These are phyloP conservation scores for Cymbidium sinense DNA, from an alignment of 106 monocot species.

Conservation along the genomic window DNA sequence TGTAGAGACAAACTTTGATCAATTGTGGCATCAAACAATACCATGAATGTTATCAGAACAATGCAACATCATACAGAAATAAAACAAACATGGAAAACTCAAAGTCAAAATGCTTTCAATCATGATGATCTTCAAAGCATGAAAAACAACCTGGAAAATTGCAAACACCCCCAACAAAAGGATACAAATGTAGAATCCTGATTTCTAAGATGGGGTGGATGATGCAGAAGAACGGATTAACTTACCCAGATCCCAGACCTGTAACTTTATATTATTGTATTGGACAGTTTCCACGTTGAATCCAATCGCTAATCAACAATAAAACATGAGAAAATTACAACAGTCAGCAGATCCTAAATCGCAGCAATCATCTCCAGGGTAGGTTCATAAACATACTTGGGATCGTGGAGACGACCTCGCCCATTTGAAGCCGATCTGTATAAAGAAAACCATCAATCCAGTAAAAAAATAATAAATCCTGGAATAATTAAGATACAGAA, in stretches of 20 bases:
- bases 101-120: no score
- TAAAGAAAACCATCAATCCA: conserved; percentile 9
- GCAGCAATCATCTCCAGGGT: background rate
- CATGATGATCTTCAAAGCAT: background rate
- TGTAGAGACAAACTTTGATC: background rate
- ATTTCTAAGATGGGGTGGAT: background rate
- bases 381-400: conserved; percentile 53
- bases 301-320: conserved; percentile 67
- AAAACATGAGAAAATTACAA: conserved; percentile 1
- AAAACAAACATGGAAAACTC: no score
- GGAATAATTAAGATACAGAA: background rate
- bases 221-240: background rate
- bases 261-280: conserved; percentile 95
- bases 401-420: conserved; percentile 95
- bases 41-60: no score
- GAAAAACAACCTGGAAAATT: background rate
- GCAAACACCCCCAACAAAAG: background rate
- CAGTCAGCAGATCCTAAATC: background rate
- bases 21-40: background rate
- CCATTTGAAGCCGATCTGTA: conserved; percentile 96
- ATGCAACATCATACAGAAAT: no score
- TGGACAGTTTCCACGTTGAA: conserved; percentile 99
- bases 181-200: background rate
- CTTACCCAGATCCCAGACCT: conserved; percentile 99
- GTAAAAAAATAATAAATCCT: background rate